phyloP scores from a whole-genome alignment of 2,329 filamentous ascomycete species.

The Ramularia endophylla region DNA sequence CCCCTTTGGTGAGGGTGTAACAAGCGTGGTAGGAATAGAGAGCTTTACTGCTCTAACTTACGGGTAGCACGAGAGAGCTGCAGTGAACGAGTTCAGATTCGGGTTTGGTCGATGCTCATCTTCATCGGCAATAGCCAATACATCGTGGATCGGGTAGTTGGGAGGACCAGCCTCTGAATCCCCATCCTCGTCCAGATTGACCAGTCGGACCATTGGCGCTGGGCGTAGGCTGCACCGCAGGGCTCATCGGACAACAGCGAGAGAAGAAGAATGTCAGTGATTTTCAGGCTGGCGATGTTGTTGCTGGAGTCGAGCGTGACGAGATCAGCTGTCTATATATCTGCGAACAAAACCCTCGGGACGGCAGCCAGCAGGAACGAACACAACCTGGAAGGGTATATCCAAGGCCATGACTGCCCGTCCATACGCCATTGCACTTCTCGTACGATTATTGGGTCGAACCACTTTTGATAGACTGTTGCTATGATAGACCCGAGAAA shows the following conservation, averaged over 20 bases:
- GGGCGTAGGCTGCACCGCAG: constrained; percentile 3
- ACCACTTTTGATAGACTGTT: no score
- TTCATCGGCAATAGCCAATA: constrained; percentile 19
- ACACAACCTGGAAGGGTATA: no score
- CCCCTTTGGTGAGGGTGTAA: background rate
- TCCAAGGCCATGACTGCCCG: no score
- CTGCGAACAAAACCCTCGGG: no score
- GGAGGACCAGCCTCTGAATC: constrained; percentile 21
- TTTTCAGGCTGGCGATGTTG: no score
- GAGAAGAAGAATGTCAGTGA: background rate
- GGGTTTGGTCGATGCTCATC: constrained; percentile 36
- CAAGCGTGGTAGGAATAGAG: background rate
- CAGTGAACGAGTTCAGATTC: constrained; percentile 55
- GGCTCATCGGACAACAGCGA: constrained; percentile 9
- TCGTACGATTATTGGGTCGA: no score
- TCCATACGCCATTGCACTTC: no score
- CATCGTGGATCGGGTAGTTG: constrained; percentile 18
- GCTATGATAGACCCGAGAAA: no score
- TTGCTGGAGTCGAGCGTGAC: no score
- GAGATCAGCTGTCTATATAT: no score
- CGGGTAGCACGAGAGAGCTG: constrained; percentile 63
- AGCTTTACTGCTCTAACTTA: constrained; percentile 39
- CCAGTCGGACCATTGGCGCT: constrained; percentile 38
- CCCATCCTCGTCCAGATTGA: constrained; percentile 38
- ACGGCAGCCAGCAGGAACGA: no score